Evolutionary conservation across 2,329 filamentous ascomycete genomes (phyloP).

Genomic region (Aspergillus ruber): DNA sequence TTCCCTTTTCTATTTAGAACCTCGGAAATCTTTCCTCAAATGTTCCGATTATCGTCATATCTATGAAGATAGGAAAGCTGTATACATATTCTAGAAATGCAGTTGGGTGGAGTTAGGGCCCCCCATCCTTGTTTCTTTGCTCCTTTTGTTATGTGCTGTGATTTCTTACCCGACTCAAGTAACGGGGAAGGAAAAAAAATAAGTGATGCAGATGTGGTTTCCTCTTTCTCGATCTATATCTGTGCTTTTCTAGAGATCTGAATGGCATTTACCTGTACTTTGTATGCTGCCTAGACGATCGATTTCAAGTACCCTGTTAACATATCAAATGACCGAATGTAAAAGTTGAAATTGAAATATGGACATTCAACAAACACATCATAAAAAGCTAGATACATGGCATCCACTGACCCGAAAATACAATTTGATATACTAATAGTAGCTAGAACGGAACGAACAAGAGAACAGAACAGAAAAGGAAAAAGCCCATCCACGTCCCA

Average conservation of each 20-base stretch:
- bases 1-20: constrained; percentile 8
- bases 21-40: not conserved
- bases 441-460: not conserved
- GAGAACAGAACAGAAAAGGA: constrained; percentile 2
- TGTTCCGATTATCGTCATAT: constrained; percentile 19
- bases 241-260: constrained; percentile 17
- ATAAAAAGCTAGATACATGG: constrained; percentile 22
- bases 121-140: not conserved
- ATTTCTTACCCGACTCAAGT: no score
- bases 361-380: not conserved
- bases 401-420: constrained; percentile 13
- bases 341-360: not conserved
- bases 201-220: constrained; percentile 16
- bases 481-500: constrained; percentile 4
- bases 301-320: no score
- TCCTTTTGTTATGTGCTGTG: constrained; percentile 1
- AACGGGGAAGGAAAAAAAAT: constrained; percentile 4
- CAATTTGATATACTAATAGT: constrained; percentile 1
- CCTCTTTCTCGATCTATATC: constrained; percentile 13
- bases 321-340: not conserved
- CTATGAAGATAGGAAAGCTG: constrained; percentile 27
- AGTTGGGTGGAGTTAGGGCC: constrained; percentile 20
- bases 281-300: constrained; percentile 4
- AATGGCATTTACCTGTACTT: constrained; percentile 17
- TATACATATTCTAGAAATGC: constrained; percentile 34